These are phyloP conservation scores for Fusarium neocosmosporiellum DNA, from an alignment of 2,329 filamentous ascomycete species.

Conservation along the genomic window DNA sequence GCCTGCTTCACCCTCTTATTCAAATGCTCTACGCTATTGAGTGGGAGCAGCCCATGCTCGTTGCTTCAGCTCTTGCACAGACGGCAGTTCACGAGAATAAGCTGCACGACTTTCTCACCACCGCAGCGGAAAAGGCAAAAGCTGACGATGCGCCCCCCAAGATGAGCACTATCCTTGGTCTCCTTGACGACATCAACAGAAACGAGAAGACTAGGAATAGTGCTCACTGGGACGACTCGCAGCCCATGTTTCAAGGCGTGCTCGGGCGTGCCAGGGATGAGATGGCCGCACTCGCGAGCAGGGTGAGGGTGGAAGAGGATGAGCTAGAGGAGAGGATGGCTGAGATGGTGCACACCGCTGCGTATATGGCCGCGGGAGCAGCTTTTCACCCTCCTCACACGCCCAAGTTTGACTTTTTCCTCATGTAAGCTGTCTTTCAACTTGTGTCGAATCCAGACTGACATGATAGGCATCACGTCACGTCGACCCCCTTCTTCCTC, in stretches of 20 bases:
- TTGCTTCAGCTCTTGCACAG: constrained; percentile 84
- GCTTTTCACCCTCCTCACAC: constrained; percentile 73
- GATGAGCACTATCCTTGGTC: constrained; percentile 54
- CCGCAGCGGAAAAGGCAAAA: constrained; percentile 53
- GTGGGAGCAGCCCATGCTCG: constrained; percentile 82
- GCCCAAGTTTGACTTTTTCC: constrained; percentile 84
- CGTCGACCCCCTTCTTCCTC: constrained; percentile 77
- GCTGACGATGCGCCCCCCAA: constrained; percentile 11
- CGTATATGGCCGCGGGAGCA: constrained; percentile 62
- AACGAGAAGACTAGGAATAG: constrained; percentile 68
- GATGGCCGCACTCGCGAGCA: constrained; percentile 70
- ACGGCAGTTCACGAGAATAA: constrained; percentile 74
- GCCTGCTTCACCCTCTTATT: constrained; percentile 72
- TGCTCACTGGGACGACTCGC: constrained; percentile 60
- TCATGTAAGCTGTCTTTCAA: constrained; percentile 57
- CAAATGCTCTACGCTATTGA: constrained; percentile 88
- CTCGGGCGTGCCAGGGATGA: constrained; percentile 70
- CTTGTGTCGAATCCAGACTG: neutral
- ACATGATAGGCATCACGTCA: constrained; percentile 76
- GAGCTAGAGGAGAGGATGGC: constrained; percentile 66
- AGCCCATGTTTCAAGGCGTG: constrained; percentile 77
- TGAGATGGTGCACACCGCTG: constrained; percentile 75
- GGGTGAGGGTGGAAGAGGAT: constrained; percentile 66
- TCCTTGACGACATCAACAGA: constrained; percentile 68
- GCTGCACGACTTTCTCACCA: constrained; percentile 67